Conservation (phyloP, 768 basidiomycete species). For the button mushroom (Agaricus bisporus) region DNA sequence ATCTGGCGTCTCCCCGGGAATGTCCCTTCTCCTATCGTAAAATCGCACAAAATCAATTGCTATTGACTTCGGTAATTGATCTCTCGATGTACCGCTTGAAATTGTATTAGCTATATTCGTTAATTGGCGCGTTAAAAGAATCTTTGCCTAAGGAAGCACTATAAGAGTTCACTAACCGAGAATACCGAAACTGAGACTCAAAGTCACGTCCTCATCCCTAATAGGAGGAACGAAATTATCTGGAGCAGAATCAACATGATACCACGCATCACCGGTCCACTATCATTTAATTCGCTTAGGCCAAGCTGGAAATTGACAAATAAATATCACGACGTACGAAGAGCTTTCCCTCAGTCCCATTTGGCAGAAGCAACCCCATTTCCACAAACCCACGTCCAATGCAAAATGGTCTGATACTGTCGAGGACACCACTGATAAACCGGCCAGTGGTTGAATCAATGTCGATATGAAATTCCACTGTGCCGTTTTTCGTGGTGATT, state of each 20-base stretch:
- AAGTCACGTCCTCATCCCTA: neutral
- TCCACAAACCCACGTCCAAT: conserved; percentile 18
- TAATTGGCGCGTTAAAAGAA: neutral
- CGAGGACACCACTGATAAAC: conserved; percentile 8
- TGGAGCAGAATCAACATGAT: neutral
- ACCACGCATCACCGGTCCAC: conserved; percentile 8
- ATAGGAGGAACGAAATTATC: neutral
- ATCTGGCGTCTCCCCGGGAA: neutral
- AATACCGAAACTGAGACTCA: conserved; percentile 4
- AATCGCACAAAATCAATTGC: conserved; percentile 6
- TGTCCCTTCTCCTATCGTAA: neutral
- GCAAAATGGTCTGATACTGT: conserved; percentile 13
- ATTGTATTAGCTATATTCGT: neutral
- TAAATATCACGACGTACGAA: neutral
- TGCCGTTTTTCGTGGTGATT: conserved; percentile 58
- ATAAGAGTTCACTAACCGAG: neutral
- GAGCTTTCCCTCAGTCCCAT: neutral
- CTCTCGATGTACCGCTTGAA: neutral
- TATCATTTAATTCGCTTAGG: neutral
- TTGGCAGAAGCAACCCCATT: conserved; percentile 6
- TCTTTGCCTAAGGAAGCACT: neutral
- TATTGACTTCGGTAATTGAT: neutral
- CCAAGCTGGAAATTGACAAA: neutral
- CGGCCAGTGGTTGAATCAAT: conserved; percentile 21
- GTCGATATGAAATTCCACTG: conserved; percentile 66